A percentile compares a stretch with the other conserved stretches of the same genome.
Evolutionary conservation across 805 yeast genomes (phyloP).

Genomic region (Kodamaea leandrae): DNA sequence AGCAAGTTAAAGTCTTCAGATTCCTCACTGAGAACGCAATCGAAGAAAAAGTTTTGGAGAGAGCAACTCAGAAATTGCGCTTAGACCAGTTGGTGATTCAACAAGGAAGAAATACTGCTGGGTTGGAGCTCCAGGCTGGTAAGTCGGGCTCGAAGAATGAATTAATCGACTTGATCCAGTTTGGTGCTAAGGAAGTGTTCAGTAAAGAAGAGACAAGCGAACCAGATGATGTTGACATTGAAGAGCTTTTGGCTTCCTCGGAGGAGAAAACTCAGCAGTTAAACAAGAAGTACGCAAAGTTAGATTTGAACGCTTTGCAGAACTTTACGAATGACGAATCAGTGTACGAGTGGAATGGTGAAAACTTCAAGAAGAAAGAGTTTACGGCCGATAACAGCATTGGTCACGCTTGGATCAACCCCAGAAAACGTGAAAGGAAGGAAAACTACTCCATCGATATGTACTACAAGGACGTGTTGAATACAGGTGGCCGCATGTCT

Average conservation of each 20-base stretch:
- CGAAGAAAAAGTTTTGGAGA: slow-evolving; percentile 76
- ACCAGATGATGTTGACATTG: slow-evolving; percentile 56
- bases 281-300: slow-evolving; percentile 58
- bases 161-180: slow-evolving; percentile 76
- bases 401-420: slow-evolving; percentile 73
- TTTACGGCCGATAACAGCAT: slow-evolving; percentile 47
- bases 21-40: slow-evolving; percentile 79
- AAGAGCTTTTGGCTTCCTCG: slow-evolving; percentile 55
- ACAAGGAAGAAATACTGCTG: slow-evolving; percentile 54
- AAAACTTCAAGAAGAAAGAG: slow-evolving; percentile 67
- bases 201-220: slow-evolving; percentile 27
- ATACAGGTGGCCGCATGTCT: slow-evolving; percentile 49
- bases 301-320: slow-evolving; percentile 76
- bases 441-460: slow-evolving; percentile 85
- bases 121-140: slow-evolving; percentile 24
- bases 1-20: slow-evolving; percentile 77
- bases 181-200: slow-evolving; percentile 72
- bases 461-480: slow-evolving; percentile 78
- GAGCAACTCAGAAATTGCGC: slow-evolving; percentile 78
- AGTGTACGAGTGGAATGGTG: slow-evolving; percentile 88
- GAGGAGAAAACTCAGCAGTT: slow-evolving; percentile 63
- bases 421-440: slow-evolving; percentile 80
- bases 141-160: slow-evolving; percentile 61
- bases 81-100: slow-evolving; percentile 81
- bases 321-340: slow-evolving; percentile 64